phyloP scores from a whole-genome alignment of 768 basidiomycete genomes.

The Amanita pallidorosea region DNA sequence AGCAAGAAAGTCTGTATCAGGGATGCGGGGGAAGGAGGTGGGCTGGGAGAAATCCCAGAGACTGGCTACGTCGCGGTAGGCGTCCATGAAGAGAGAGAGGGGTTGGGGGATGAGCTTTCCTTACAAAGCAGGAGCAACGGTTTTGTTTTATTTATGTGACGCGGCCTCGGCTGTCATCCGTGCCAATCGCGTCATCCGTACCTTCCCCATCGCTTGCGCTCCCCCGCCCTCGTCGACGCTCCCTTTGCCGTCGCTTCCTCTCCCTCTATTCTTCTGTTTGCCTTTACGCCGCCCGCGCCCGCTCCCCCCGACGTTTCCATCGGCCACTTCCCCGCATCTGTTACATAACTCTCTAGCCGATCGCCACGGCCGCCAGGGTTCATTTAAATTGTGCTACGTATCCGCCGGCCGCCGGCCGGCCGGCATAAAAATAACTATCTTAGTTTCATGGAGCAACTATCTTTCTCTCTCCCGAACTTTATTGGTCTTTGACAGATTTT shows the following conservation, averaged over 20 bases:
- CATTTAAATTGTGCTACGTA: background rate
- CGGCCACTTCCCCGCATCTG: background rate
- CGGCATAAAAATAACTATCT: background rate
- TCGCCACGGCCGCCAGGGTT: background rate
- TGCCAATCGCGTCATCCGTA: slow-evolving; percentile 1
- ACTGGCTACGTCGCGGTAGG: slow-evolving; percentile 32
- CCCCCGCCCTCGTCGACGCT: background rate
- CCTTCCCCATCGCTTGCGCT: slow-evolving; percentile 4
- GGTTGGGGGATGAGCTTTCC: background rate
- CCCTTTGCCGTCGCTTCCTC: background rate
- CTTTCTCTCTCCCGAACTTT: too few species aligned
- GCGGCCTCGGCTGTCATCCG: slow-evolving; percentile 3
- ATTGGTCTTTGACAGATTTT: too few species aligned
- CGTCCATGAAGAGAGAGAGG: slow-evolving; percentile 31
- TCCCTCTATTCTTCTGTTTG: background rate
- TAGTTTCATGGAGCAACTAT: too few species aligned
- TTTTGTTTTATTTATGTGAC: slow-evolving; percentile 3
- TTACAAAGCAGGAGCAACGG: background rate
- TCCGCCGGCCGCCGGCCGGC: background rate
- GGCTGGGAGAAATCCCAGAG: slow-evolving; percentile 64
- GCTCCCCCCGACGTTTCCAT: background rate
- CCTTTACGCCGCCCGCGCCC: background rate
- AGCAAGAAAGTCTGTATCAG: slow-evolving; percentile 70
- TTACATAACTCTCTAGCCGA: background rate
- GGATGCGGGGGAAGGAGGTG: slow-evolving; percentile 47